Base-by-base conservation (phyloP, 371 early-diverging fungal species). In the Paraphysoderma sedebokerense region DNA sequence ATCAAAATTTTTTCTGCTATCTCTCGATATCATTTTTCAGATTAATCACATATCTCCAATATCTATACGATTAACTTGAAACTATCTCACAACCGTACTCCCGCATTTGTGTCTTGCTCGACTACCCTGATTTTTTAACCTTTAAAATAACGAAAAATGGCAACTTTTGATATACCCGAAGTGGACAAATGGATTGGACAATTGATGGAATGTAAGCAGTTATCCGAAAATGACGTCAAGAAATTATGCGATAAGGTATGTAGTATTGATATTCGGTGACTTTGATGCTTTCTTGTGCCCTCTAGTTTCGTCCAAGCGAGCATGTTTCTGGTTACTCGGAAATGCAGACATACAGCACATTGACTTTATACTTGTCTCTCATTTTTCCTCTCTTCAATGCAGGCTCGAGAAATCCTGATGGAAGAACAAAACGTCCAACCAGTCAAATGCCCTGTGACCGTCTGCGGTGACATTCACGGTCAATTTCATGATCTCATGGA, bases 391-490 rank as follows among this genome's bases (percentile, higher is more conserved):
- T 34, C 26, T 7, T 19, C 1, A 17, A 22, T 22, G 19, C 63
- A 92, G 93, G 91, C 89, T 34, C 85, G 86, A 55, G 93, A 96
- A 60, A 72, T 92, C 39, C 70, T 97, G n/a, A 78, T 85, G 74
- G 85, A 87, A 56, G 95, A 97, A 56, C 82, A 85, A 27, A 97
- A 92, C 61, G 92, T 97, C 15, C 92, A 91, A 58, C 88, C 87
- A 19, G 91, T 95, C 19, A 77, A 77, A 47, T 85, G 86, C 52
- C 98, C 98, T 32, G 95, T 98, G 27, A 98, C 97, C 6, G 92
- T 97, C 28, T 98, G 98, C 69, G 99, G 99, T 33, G 99, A 99
- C 64, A 92, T 98, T 45, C 99, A 99, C 72, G 99, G 99, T 23
- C 99, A 99, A 67, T 98, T 97, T 64, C 88, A 93, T 66, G 99